Base-by-base conservation (phyloP, 345 rosid genomes). In the Brassica carinata region DNA sequence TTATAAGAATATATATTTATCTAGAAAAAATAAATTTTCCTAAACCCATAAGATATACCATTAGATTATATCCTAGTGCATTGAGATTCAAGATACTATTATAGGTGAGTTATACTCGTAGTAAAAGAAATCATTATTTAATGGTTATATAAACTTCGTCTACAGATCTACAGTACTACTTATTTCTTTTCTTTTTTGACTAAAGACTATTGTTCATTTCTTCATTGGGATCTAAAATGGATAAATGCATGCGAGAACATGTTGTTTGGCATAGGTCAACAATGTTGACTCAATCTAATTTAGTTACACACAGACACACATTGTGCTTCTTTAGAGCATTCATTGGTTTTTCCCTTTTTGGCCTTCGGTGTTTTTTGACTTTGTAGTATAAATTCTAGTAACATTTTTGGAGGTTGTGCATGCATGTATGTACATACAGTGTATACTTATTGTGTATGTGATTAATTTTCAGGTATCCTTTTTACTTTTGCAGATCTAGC, bases 181-280 rank as follows among this genome's bases (percentile, higher is more conserved):
- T n/a, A n/a, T n/a, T n/a, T n/a, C n/a, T n/a, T n/a, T n/a, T n/a
- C n/a, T n/a, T n/a, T n/a, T n/a, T n/a, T n/a, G n/a, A n/a, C n/a
- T n/a, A n/a, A n/a, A 75, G 83, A 81, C 80, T 40, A 40, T 40
- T 23, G 77, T 81, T 76, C 71, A 70, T 71, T 80, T 75, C 14
- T 69, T 69, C 83, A 70, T 80, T 75, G 84, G 84, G 84, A 81
- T 81, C 84, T 66, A 76, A 71, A 81, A 76, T 76, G 84, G 84
- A 81, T 81, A 81, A 76, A 76, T 81, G 84, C 84, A 81, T 81
- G 84, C 84, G 77, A 76, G 84, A 81, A 81, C 84, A 81, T 77
- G 80, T 81, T 81, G 81, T 81, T 81, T 65, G 81, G 84, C 81
- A n/a, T 66, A 72, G 81, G 84, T 81, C 81, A 81, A 81, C 77